phyloP scores from a whole-genome alignment of 73 alveolate genomes.

The Halteria grandinella region DNA sequence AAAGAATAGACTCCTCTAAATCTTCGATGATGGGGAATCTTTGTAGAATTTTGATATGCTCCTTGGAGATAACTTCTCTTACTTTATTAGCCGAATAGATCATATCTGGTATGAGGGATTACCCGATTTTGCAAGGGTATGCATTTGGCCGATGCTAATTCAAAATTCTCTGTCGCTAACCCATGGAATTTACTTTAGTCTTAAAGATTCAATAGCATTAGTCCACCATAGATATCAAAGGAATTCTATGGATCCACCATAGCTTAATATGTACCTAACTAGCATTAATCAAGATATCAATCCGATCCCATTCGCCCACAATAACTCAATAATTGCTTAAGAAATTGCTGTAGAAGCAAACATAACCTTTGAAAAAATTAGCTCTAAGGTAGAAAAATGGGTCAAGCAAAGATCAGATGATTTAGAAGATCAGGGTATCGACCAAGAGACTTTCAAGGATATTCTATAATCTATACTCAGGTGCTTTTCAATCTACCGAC shows the following conservation, averaged over 20 bases:
- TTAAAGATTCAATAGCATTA: not conserved
- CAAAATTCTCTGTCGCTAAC: not conserved
- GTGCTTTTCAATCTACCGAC: constrained; percentile 4
- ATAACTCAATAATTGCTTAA: no score
- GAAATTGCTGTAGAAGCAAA: no score
- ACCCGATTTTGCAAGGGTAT: constrained; percentile 9
- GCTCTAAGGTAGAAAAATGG: no score
- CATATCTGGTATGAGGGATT: constrained; percentile 11
- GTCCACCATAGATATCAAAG: not conserved
- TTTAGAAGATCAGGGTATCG: not conserved
- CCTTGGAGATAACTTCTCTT: not conserved
- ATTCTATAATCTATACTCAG: not conserved
- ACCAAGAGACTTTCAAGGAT: not conserved
- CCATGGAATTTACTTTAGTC: not conserved
- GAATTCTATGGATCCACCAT: not conserved
- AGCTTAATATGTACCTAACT: not conserved
- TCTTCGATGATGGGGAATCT: not conserved
- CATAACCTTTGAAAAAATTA: no score
- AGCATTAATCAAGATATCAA: no score
- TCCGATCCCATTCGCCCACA: no score
- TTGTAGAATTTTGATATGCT: not conserved
- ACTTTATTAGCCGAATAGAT: not conserved
- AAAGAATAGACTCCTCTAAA: not conserved
- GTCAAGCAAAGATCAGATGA: no score
- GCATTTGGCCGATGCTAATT: not conserved